Conservation (phyloP, 805 yeast genomes). For the Metschnikowia drakensbergensis region DNA sequence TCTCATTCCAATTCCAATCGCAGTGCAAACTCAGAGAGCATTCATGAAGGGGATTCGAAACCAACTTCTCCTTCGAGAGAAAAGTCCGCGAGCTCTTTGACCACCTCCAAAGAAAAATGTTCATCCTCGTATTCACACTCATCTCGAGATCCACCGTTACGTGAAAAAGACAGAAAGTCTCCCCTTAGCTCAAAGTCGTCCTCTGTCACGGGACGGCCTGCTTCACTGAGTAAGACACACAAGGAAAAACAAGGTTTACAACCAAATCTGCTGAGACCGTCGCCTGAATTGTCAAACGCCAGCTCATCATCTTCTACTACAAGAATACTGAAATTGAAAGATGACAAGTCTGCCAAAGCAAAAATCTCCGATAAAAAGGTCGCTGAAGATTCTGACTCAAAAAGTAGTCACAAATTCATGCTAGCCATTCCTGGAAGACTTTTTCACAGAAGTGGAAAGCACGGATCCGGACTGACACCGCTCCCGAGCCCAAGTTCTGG, state of each 20-base stretch:
- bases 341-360: not conserved
- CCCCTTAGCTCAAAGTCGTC: not conserved
- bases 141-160: not conserved
- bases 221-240: not conserved
- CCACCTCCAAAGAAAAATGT: not conserved
- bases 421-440: conserved; percentile 15
- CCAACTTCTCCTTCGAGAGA: not conserved
- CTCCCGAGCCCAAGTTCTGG: not conserved
- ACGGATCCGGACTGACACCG: not conserved
- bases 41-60: not conserved
- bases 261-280: not conserved
- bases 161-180: not conserved
- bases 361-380: not conserved
- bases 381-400: not conserved
- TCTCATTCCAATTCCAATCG: not conserved
- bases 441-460: conserved; percentile 12
- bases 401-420: conserved; percentile 8
- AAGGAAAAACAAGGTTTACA: not conserved
- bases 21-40: not conserved
- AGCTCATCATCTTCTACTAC: not conserved
- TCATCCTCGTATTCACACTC: not conserved
- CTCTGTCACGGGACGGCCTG: not conserved
- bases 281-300: not conserved
- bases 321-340: not conserved
- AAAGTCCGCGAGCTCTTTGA: not conserved